Conservation (phyloP, 805 yeast genomes). For the Kuraishia molischiana region DNA sequence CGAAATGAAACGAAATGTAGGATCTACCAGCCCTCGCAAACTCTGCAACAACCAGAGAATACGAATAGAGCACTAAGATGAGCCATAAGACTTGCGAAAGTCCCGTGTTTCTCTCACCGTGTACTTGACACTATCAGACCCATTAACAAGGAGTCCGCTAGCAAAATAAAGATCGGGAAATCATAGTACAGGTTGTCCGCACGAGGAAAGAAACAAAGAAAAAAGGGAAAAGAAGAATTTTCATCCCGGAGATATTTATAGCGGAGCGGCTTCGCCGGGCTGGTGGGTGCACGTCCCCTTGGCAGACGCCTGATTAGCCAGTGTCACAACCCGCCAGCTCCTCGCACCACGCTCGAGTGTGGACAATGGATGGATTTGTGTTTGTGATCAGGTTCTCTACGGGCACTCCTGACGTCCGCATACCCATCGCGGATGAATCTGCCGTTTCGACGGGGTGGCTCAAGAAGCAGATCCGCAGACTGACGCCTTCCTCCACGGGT, state of each 20-base stretch:
- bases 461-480: constrained; percentile 30
- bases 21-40: constrained; percentile 62
- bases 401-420: constrained; percentile 28
- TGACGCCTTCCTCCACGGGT: constrained; percentile 16
- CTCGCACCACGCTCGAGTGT: too few species aligned
- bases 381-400: constrained; percentile 36
- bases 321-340: neutral
- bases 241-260: constrained; percentile 2
- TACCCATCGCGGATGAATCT: constrained; percentile 22
- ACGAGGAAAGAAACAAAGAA: constrained; percentile 29
- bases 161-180: neutral
- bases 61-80: constrained; percentile 66
- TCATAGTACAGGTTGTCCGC: constrained; percentile 64
- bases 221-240: constrained; percentile 6
- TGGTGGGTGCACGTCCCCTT: too few species aligned
- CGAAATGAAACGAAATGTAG: too few species aligned
- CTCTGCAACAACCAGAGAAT: constrained; percentile 17
- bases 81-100: constrained; percentile 30
- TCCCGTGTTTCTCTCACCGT: constrained; percentile 54
- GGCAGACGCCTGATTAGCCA: neutral
- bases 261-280: neutral
- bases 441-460: constrained; percentile 28
- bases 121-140: constrained; percentile 58
- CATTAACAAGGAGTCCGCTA: constrained; percentile 15
- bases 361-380: constrained; percentile 6